Base-by-base conservation (phyloP, 208 protist genomes). In the Kentomonas sorsogonicus region DNA sequence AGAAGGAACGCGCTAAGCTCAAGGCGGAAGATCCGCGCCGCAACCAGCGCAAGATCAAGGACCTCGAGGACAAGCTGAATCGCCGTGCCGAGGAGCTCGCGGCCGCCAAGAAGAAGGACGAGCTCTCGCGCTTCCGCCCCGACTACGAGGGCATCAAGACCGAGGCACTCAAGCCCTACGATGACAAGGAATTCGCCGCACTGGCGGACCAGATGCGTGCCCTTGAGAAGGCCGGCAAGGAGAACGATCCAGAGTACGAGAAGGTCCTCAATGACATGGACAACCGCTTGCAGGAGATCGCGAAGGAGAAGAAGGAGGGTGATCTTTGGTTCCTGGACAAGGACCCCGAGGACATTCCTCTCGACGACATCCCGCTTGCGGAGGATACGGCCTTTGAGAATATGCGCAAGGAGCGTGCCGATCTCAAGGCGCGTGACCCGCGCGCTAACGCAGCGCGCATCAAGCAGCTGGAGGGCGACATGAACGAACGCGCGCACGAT, bases 1-100 rank as follows among this genome's bases (percentile, higher is more conserved):
- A 93, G 69, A 77, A 79, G 66, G 64, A 89, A 63, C 81, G 73
- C 20, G 75, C 76, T 18, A 76, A 79, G 62, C 70, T 86, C 22
- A 88, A 85, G 76, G 67, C 79, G 15, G 63, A 87, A 62, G 74
- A 82, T 60, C 62, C 77, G 54, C 54, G 72, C 10, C 75, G 77
- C 41, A 84, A 93, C 54, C 72, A 74, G 40, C 74, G 69, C 34
- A 66, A 66, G 65, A 86, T 89, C 41, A 46, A 70, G 30, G 71
- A 78, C 18, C 69, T 93, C 1, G 74, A 93, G 66, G 71, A 71
- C 33, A 53, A 53, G 48, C 70, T 93, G 33, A 84, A 85, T 58
- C 74, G 75, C 27, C 79, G 82, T 29, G 82, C 78, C 4, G 53
- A 53, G 11, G 72, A 84, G 53, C 66, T 93, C 20, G 86, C 86